phyloP scores from a whole-genome alignment of 2,329 filamentous ascomycete species.

The Stagonosporopsis tanaceti region DNA sequence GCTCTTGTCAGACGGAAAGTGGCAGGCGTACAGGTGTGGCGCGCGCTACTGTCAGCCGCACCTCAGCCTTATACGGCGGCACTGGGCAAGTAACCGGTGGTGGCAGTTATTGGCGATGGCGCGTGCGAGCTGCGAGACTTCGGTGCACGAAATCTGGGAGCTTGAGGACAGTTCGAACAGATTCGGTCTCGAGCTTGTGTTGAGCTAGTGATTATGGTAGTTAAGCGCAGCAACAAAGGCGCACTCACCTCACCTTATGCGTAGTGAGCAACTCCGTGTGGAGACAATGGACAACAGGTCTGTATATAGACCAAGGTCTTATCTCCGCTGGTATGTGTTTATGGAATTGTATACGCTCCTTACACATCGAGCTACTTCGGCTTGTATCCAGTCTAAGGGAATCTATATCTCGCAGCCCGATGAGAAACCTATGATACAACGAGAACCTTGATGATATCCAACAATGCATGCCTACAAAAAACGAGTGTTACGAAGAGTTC shows the following conservation, averaged over 20 bases:
- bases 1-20: neutral
- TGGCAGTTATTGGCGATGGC: neutral
- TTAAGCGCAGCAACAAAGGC: no score
- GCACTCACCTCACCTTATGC: no score
- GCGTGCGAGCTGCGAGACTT: neutral
- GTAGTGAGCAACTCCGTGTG: no score
- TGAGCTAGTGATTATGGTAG: no score
- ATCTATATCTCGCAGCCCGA: slow-evolving; percentile 6
- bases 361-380: neutral
- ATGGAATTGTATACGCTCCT: slow-evolving; percentile 1
- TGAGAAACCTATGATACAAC: slow-evolving; percentile 8
- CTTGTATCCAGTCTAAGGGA: slow-evolving; percentile 7
- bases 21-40: slow-evolving; percentile 15
- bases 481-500: neutral
- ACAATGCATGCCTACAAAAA: neutral
- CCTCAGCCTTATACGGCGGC: slow-evolving; percentile 10
- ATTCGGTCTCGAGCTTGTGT: no score
- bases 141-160: neutral
- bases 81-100: neutral
- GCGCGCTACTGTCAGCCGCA: slow-evolving; percentile 19
- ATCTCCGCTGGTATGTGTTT: neutral
- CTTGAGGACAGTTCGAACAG: neutral
- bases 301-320: no score
- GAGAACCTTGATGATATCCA: neutral
- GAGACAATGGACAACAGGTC: no score